Conservation (phyloP, 345 rosid genomes). For the Brassica incana region DNA sequence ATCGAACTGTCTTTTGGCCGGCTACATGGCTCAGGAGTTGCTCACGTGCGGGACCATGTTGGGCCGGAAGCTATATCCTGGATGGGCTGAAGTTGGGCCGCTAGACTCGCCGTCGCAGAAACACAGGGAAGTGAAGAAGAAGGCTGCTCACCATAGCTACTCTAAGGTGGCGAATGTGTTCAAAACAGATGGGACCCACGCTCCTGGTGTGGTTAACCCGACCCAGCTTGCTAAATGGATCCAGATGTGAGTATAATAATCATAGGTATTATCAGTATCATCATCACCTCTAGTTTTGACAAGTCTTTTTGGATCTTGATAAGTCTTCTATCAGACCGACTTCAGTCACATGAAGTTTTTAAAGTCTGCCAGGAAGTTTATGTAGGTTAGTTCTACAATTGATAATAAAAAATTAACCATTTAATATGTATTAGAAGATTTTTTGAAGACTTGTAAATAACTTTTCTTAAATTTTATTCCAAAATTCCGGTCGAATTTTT, state of each 20-base stretch:
- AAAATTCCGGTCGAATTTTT: too few relatives aligned
- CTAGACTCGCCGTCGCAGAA: constrained; percentile 24
- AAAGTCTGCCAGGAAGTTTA: too few relatives aligned
- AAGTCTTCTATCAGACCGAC: too few relatives aligned
- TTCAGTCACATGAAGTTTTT: too few relatives aligned
- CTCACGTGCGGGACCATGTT: constrained; percentile 56
- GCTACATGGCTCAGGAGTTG: constrained; percentile 73
- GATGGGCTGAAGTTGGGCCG: constrained; percentile 35
- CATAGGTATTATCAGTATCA: neutral
- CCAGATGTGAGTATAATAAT: constrained; percentile 45
- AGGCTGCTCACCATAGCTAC: constrained; percentile 41
- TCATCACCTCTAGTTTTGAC: too few relatives aligned
- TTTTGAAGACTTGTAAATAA: too few relatives aligned
- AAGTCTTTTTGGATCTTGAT: too few relatives aligned
- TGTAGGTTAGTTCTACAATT: too few relatives aligned
- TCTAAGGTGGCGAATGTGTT: constrained; percentile 68
- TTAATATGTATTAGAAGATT: too few relatives aligned
- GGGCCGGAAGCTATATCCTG: constrained; percentile 52
- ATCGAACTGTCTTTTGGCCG: constrained; percentile 56
- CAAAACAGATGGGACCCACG: constrained; percentile 58
- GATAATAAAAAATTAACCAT: too few relatives aligned
- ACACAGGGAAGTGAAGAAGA: constrained; percentile 32
- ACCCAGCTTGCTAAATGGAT: constrained; percentile 71
- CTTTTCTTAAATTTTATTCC: too few relatives aligned
- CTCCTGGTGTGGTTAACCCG: constrained; percentile 74